Evolutionary conservation across 2,329 filamentous ascomycete species (phyloP), one percentile per base, ranked within the genome.

Genomic region (Scleromitrula shiraiana): DNA sequence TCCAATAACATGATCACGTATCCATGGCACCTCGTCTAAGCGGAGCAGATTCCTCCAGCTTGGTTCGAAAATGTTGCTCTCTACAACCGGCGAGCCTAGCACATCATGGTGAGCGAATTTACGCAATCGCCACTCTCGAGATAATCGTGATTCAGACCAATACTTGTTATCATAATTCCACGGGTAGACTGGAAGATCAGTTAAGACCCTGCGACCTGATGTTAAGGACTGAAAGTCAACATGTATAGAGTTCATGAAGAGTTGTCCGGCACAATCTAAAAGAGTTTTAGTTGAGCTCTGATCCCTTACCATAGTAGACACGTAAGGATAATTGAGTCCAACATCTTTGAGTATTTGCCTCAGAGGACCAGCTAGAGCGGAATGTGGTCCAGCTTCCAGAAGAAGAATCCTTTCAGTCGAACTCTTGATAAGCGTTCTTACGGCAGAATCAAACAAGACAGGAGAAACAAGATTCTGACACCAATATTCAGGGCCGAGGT

Each of bases 151-250:
- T 50, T 78, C 74, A 50, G 71, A 66, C 74, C 75, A 77, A 56
- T 75, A 75, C 0, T 57, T 62, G 24, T 67, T 70, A 15, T 62
- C 60, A 48, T 77, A 74, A 26, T 77, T 73, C 73, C 74, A 78
- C 1, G 71, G 65, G 50, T 78, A 78, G 1, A 67, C 64, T 1
- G 75, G 73, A 12, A 78, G 57, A 48, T 74, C 65, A 1, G 63
- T 56, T 3, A 77, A 19, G 14, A 35, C n/a, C 20, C 10, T 19
- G 29, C 23, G 15, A 6, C 36, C 33, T 4, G 33, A 10, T 17
- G 17, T 36, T 9, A 20, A 9, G 15, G 33, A 19, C 9, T 5
- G 7, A 5, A 36, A 4, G 20, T 39, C 37, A 12, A 26, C 22
- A 24, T 17, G 10, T 9, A 26, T 8, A 10, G 15, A 7, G 15